phyloP scores from a whole-genome alignment of 2,329 filamentous ascomycete species.

The Neofusicoccum kwambonambiense region DNA sequence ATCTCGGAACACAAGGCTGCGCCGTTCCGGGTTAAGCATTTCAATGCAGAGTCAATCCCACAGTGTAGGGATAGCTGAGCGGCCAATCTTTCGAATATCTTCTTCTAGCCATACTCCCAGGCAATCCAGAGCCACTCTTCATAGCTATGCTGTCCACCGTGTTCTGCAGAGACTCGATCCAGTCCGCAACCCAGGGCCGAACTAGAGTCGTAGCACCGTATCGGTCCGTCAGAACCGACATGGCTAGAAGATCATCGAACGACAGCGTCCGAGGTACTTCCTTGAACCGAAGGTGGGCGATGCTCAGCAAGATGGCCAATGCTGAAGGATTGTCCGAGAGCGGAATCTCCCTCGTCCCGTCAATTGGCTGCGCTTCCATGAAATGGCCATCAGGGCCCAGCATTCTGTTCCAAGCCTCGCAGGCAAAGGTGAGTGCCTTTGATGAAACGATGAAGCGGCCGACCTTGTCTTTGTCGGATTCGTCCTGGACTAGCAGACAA shows the following conservation, averaged over 20 bases:
- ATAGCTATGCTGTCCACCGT: too few relatives aligned
- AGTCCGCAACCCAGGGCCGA: not conserved
- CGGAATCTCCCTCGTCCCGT: not conserved
- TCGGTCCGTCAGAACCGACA: not conserved
- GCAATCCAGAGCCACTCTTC: not conserved
- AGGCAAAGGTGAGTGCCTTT: constrained; percentile 21
- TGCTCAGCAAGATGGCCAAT: not conserved
- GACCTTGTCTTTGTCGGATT: not conserved
- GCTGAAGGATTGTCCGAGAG: constrained; percentile 1
- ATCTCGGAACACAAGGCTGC: not conserved
- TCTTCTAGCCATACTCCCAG: not conserved
- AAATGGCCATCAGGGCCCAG: constrained; percentile 16
- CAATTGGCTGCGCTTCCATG: not conserved
- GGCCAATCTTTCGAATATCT: not conserved
- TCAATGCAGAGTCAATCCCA: too few relatives aligned
- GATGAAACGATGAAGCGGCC: constrained; percentile 19
- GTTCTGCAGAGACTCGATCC: not conserved
- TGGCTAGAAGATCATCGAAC: not conserved
- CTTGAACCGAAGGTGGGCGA: not conserved
- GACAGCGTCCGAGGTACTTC: not conserved
- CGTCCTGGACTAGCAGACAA: not conserved
- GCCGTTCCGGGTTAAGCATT: not conserved
- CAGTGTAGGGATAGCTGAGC: rapidly evolving
- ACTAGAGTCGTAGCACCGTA: not conserved
- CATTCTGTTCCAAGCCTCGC: constrained; percentile 26